phyloP scores from a whole-genome alignment of 208 protist genomes.

The Leishmania lainsoni region DNA sequence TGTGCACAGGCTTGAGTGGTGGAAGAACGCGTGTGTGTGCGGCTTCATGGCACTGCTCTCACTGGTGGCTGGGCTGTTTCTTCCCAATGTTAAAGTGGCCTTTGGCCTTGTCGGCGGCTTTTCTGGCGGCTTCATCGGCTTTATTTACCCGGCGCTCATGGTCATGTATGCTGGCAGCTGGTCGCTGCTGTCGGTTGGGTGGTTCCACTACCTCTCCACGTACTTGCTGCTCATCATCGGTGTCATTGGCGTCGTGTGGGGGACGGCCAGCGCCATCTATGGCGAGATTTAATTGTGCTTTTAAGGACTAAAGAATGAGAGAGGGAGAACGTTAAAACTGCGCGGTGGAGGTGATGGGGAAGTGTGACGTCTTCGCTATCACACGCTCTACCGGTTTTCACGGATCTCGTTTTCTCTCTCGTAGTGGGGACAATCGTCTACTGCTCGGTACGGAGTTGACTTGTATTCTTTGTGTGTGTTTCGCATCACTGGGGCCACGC shows the following conservation, averaged over 20 bases:
- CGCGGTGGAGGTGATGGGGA: no score
- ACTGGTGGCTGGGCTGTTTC: slow-evolving; percentile 69
- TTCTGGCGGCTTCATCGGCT: slow-evolving; percentile 72
- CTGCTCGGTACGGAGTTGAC: no score
- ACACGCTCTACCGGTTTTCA: no score
- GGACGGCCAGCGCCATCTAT: slow-evolving; percentile 64
- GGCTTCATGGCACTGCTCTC: slow-evolving; percentile 35
- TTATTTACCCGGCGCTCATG: slow-evolving; percentile 73
- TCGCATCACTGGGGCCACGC: no score
- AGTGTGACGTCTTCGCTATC: no score
- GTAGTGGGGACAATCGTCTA: no score
- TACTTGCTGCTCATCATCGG: slow-evolving; percentile 69
- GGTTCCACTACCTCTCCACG: slow-evolving; percentile 58
- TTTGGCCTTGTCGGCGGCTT: slow-evolving; percentile 77
- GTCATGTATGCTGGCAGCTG: slow-evolving; percentile 71
- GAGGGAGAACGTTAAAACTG: no score
- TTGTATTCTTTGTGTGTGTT: no score
- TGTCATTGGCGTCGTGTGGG: slow-evolving; percentile 68
- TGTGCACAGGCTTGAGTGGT: slow-evolving; percentile 47
- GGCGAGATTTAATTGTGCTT: slow-evolving; percentile 38
- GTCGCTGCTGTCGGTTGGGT: slow-evolving; percentile 37
- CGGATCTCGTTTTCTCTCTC: no score
- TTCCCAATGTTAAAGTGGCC: slow-evolving; percentile 66
- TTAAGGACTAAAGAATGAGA: no score
- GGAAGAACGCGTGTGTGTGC: slow-evolving; percentile 50